phyloP scores from a whole-genome alignment of 495 filamentous ascomycete species.

The Penicillium malachiteum region DNA sequence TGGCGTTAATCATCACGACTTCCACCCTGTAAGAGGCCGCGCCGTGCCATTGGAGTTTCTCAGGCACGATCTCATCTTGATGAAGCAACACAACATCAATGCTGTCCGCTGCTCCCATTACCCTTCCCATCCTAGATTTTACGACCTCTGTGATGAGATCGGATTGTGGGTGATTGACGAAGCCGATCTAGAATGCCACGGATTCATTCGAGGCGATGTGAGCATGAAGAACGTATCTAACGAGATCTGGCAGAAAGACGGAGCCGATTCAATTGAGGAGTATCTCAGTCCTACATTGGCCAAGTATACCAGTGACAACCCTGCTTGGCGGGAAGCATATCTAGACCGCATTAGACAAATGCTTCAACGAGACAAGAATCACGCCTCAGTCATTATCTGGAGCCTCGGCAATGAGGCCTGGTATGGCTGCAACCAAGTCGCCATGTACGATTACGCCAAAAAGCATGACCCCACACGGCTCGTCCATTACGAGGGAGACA shows the following conservation, averaged over 20 bases:
- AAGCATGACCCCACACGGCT: slow-evolving; percentile 53
- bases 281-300: slow-evolving; percentile 45
- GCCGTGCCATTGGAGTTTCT: slow-evolving; percentile 59
- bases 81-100: slow-evolving; percentile 69
- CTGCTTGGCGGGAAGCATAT: slow-evolving; percentile 62
- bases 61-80: slow-evolving; percentile 55
- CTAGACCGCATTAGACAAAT: slow-evolving; percentile 63
- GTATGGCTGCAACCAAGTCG: slow-evolving; percentile 61
- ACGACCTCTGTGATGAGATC: slow-evolving; percentile 63
- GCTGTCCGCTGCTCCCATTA: slow-evolving; percentile 63
- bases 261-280: not conserved
- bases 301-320: slow-evolving; percentile 60
- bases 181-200: slow-evolving; percentile 69
- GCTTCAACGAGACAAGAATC: slow-evolving; percentile 64
- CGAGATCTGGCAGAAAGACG: not conserved
- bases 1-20: slow-evolving; percentile 65
- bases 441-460: slow-evolving; percentile 64
- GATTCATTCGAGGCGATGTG: slow-evolving; percentile 37
- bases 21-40: slow-evolving; percentile 58
- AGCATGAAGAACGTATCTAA: not conserved
- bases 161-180: slow-evolving; percentile 73
- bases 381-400: slow-evolving; percentile 68
- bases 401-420: slow-evolving; percentile 69
- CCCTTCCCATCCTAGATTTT: slow-evolving; percentile 56
- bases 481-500: slow-evolving; percentile 67